Percentiles rank a stretch among this genome's conserved stretches.
Conservation (phyloP, 225 moss, liverwort and hornwort genomes). For the Pleurozium schreberi region DNA sequence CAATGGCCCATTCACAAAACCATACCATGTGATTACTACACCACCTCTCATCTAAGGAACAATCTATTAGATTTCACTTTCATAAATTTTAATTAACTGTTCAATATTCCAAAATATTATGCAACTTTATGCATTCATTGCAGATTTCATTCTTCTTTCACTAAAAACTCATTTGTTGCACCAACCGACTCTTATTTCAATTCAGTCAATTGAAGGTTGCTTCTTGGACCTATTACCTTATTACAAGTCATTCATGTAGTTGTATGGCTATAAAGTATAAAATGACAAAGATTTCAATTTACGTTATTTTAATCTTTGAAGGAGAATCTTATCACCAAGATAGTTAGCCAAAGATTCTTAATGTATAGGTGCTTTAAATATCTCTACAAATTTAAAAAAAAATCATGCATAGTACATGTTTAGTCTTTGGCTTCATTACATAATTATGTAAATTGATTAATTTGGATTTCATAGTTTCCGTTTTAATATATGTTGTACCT, state of each 20-base stretch:
- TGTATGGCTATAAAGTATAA: accelerated
- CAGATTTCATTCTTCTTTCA: accelerated
- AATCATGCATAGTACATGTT: accelerated
- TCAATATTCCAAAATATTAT: background rate
- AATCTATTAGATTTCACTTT: background rate
- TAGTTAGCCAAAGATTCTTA: background rate
- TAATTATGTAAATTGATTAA: too few species aligned
- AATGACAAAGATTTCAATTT: background rate
- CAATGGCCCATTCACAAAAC: background rate
- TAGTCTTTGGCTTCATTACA: background rate
- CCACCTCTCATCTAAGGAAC: background rate
- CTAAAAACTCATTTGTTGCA: accelerated
- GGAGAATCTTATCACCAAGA: accelerated
- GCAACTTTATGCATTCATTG: accelerated
- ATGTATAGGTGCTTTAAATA: background rate
- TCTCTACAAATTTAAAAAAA: accelerated
- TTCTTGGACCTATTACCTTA: accelerated
- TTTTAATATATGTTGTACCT: too few species aligned
- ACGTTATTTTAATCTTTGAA: background rate
- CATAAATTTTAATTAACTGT: background rate
- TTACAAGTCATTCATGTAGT: background rate
- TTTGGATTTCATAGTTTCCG: too few species aligned
- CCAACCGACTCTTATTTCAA: accelerated
- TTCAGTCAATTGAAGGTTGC: accelerated
- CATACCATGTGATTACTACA: background rate